phyloP scores from a whole-genome alignment of 345 rosid genomes.

The Citrus unshiu region DNA sequence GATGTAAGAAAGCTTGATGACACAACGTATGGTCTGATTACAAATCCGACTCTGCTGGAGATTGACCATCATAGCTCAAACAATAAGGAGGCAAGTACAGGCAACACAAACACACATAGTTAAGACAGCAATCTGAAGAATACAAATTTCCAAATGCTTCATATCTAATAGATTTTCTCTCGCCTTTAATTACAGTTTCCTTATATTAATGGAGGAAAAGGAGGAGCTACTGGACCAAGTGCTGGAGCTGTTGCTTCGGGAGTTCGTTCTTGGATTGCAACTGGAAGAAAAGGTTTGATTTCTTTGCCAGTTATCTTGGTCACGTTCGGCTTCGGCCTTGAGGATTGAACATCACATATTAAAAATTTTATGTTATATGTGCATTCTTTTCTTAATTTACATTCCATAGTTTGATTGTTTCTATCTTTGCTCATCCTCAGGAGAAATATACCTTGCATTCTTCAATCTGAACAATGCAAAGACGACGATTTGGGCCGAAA shows the following conservation, averaged over 20 bases:
- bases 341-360: too few species aligned
- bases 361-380: background rate
- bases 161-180: background rate
- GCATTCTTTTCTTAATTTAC: background rate
- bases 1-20: slow-evolving; percentile 67
- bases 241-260: slow-evolving; percentile 23
- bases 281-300: slow-evolving; percentile 61
- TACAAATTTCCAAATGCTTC: background rate
- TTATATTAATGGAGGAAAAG: slow-evolving; percentile 23
- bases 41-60: slow-evolving; percentile 67
- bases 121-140: background rate
- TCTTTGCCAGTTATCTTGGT: background rate
- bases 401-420: background rate
- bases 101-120: background rate
- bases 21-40: slow-evolving; percentile 52
- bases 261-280: slow-evolving; percentile 77
- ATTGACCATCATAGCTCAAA: slow-evolving; percentile 62
- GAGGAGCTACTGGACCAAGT: slow-evolving; percentile 2
- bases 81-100: slow-evolving; percentile 55
- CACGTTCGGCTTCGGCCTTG: too few species aligned
- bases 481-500: slow-evolving; percentile 44
- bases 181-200: slow-evolving; percentile 41
- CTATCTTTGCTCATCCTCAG: slow-evolving; percentile 16
- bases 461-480: slow-evolving; percentile 46
- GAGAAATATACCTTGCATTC: slow-evolving; percentile 52